phyloP scores from a whole-genome alignment of 805 yeast genomes.

The Isabelozyma pseudorhagii region DNA sequence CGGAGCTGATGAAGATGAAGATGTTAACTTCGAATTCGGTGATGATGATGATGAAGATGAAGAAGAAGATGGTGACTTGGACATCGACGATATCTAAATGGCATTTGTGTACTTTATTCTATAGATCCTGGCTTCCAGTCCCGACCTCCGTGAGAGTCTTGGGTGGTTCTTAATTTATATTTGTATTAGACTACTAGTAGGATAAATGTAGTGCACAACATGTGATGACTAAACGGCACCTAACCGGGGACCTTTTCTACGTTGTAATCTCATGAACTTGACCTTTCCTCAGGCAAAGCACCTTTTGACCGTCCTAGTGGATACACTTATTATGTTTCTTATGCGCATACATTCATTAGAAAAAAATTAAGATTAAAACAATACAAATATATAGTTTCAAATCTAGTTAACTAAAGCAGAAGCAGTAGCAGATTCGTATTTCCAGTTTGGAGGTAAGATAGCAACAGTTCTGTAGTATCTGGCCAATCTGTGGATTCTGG shows the following conservation, averaged over 20 bases:
- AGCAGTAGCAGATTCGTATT: constrained; percentile 99
- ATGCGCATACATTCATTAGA: not conserved
- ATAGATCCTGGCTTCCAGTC: not conserved
- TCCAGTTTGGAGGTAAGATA: constrained; percentile 99
- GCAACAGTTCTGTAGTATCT: constrained; percentile 99
- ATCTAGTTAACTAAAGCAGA: constrained; percentile 97
- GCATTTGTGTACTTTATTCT: not conserved
- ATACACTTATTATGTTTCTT: not conserved
- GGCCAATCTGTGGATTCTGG: constrained; percentile 99
- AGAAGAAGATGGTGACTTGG: constrained; percentile 66
- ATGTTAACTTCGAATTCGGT: constrained; percentile 97
- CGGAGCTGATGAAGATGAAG: constrained; percentile 95
- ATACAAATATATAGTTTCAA: constrained; percentile 8
- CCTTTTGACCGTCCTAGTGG: too few relatives aligned
- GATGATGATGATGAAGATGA: constrained; percentile 80
- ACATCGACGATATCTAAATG: constrained; percentile 87
- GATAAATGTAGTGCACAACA: too few relatives aligned
- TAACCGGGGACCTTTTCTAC: too few relatives aligned
- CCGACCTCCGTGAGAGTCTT: too few relatives aligned
- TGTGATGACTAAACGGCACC: too few relatives aligned
- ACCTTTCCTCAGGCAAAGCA: not conserved
- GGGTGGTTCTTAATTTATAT: too few relatives aligned
- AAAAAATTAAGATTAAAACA: constrained; percentile 5
- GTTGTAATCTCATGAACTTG: too few relatives aligned
- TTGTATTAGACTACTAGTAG: too few relatives aligned